Conservation (phyloP, 1,139 yeast species). For the Blastobotrys persicus region DNA sequence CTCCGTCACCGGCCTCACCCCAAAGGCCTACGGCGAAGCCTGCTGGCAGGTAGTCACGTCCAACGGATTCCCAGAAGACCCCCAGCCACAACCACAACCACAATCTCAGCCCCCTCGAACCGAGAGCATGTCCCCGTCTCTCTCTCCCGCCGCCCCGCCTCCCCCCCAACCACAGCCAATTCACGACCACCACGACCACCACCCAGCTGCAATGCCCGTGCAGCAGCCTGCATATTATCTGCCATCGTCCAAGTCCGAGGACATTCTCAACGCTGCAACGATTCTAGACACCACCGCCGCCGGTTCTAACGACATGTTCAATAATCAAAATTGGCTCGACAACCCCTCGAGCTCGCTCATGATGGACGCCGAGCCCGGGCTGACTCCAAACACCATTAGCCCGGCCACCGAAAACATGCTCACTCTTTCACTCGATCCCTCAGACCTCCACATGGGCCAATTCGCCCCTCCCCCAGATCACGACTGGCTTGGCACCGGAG, state of each 20-base stretch:
- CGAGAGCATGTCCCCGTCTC: not conserved
- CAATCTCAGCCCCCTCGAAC: not conserved
- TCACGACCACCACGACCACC: too few species aligned
- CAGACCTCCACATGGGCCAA: not conserved
- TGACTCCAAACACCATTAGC: not conserved
- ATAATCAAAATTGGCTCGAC: not conserved
- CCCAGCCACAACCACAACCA: not conserved
- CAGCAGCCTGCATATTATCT: not conserved
- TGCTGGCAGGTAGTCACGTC: conserved; percentile 66
- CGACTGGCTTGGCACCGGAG: not conserved
- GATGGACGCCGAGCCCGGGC: conserved; percentile 4
- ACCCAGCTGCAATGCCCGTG: not conserved
- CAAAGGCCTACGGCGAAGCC: conserved; percentile 84
- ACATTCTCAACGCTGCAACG: not conserved
- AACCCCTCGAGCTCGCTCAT: conserved; percentile 1
- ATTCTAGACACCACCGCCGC: not conserved
- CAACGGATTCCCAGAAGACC: conserved; percentile 22
- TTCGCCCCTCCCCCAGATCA: not conserved
- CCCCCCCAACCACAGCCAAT: not conserved
- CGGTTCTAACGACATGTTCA: not conserved
- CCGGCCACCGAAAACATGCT: conserved; percentile 1
- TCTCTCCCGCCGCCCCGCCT: not conserved
- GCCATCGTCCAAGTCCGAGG: conserved; percentile 3
- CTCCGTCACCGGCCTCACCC: conserved; percentile 80
- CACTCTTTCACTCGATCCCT: not conserved